These are phyloP conservation scores for Mariannaea elegans DNA, from an alignment of 2,329 filamentous ascomycete genomes.

Conservation along the genomic window DNA sequence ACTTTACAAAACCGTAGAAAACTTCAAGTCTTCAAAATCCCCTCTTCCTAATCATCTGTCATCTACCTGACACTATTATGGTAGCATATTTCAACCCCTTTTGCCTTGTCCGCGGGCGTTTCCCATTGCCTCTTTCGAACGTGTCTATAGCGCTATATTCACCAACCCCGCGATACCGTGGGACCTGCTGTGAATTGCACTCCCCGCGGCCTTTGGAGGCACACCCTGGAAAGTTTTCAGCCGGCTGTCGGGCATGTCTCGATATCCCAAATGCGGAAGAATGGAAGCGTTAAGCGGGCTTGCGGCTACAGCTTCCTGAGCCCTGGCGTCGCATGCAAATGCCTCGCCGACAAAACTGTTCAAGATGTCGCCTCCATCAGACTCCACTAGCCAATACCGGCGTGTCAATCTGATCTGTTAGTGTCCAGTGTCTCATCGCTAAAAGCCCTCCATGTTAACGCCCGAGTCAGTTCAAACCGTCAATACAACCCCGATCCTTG, in stretches of 20 bases:
- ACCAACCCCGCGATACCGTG: slow-evolving; percentile 4
- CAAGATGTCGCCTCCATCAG: neutral
- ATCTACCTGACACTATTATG: slow-evolving; percentile 6
- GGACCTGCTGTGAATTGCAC: neutral
- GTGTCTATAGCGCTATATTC: neutral
- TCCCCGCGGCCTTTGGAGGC: neutral
- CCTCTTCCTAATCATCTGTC: slow-evolving; percentile 3
- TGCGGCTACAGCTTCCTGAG: slow-evolving; percentile 12
- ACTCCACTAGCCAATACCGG: neutral
- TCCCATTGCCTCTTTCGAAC: slow-evolving; percentile 22
- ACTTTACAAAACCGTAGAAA: neutral
- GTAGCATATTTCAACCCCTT: slow-evolving; percentile 2
- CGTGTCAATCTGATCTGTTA: slow-evolving; percentile 4
- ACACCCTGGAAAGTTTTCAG: neutral
- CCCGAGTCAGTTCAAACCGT: slow-evolving; percentile 2
- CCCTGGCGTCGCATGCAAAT: slow-evolving; percentile 5
- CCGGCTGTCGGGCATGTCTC: slow-evolving; percentile 15
- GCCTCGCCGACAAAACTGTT: neutral
- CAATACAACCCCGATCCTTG: neutral
- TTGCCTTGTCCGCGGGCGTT: slow-evolving; percentile 15
- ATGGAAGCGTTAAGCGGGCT: slow-evolving; percentile 8
- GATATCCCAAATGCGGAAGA: neutral
- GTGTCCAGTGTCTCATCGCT: neutral
- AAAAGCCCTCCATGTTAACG: neutral
- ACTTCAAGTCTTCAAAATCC: neutral